phyloP scores from a whole-genome alignment of 1,139 yeast species.

The Citeromyces hawaiiensis region DNA sequence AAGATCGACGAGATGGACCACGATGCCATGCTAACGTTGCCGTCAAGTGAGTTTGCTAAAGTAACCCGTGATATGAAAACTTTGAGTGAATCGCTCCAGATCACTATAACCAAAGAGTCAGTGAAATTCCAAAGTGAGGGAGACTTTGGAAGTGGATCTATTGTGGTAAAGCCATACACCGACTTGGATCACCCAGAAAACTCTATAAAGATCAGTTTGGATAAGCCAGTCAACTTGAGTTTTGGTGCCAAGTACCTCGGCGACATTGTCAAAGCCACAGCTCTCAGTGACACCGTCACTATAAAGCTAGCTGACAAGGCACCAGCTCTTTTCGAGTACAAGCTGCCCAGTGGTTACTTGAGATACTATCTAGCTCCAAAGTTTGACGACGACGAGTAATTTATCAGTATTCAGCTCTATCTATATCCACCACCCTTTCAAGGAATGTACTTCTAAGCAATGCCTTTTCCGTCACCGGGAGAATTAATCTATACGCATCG shows the following conservation, averaged over 20 bases:
- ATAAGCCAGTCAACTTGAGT: conserved; percentile 78
- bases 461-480: conserved; percentile 45
- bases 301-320: conserved; percentile 82
- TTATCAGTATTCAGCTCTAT: conserved; percentile 1
- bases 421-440: background rate
- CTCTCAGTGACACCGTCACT: conserved; percentile 64
- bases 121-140: conserved; percentile 88
- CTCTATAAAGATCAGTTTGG: conserved; percentile 63
- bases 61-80: conserved; percentile 81
- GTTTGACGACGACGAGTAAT: conserved; percentile 76
- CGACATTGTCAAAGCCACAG: conserved; percentile 86
- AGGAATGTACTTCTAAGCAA: conserved; percentile 26
- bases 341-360: conserved; percentile 83
- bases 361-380: conserved; percentile 97
- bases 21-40: conserved; percentile 79
- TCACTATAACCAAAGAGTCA: conserved; percentile 83
- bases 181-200: conserved; percentile 73
- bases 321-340: conserved; percentile 90
- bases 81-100: conserved; percentile 76
- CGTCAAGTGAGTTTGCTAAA: conserved; percentile 78
- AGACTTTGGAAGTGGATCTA: conserved; percentile 81
- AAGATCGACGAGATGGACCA: conserved; percentile 91
- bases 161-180: conserved; percentile 73
- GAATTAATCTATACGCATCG: conserved; percentile 77
- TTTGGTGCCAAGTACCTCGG: conserved; percentile 85